These are phyloP conservation scores for Fusarium torulosum DNA, from an alignment of 2,329 filamentous ascomycete genomes.

Conservation along the genomic window DNA sequence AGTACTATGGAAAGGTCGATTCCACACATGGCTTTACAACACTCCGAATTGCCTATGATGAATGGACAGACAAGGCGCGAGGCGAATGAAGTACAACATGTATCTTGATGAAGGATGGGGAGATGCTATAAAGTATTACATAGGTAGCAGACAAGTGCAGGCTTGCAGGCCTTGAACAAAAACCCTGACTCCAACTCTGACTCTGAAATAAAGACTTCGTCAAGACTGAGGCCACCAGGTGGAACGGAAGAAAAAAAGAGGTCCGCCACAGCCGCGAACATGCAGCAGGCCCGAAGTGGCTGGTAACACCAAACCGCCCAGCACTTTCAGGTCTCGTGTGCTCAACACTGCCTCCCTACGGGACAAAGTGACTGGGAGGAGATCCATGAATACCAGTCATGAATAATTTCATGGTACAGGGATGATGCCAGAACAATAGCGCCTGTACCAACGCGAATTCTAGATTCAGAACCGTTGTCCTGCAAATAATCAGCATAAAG, in stretches of 20 bases:
- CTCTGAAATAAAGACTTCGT: conserved; percentile 2
- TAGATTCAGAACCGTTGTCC: conserved; percentile 3
- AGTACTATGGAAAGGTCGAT: not conserved
- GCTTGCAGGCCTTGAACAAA: conserved; percentile 8
- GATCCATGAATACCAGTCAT: conserved; percentile 2
- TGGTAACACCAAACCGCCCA: conserved; percentile 29
- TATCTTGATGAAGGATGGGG: conserved; percentile 18
- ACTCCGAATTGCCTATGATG: conserved; percentile 10
- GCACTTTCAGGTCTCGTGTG: conserved; percentile 23
- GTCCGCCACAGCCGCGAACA: conserved; percentile 31
- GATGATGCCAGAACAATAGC: conserved; percentile 9
- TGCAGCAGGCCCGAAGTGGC: conserved; percentile 28
- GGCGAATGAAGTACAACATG: conserved; percentile 25
- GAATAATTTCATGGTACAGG: conserved; percentile 3
- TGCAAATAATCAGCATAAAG: not conserved
- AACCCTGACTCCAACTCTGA: not conserved
- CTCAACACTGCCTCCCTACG: not conserved
- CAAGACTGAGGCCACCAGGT: conserved; percentile 34
- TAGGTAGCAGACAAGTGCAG: conserved; percentile 26
- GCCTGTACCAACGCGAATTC: not conserved
- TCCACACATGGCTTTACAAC: conserved; percentile 1
- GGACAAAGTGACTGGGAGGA: conserved; percentile 4
- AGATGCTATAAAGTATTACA: conserved; percentile 14
- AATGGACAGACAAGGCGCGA: conserved; percentile 33
- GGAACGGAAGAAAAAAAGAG: not conserved